phyloP scores from a whole-genome alignment of 495 filamentous ascomycete genomes.

The Talaromyces thailandensis region DNA sequence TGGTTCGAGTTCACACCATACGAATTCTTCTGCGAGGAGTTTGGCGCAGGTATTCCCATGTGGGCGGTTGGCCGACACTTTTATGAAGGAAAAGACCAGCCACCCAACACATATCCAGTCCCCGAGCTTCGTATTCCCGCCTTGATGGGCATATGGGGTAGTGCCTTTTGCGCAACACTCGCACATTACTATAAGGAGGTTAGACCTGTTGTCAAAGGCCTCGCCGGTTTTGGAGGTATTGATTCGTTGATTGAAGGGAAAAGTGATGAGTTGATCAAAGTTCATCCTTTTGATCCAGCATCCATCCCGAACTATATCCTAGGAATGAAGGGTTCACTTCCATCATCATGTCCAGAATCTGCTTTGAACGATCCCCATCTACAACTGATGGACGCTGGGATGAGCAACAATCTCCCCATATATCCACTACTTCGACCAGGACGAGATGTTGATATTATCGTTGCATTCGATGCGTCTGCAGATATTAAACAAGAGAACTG shows the following conservation, averaged over 20 bases:
- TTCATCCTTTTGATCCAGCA: conserved; percentile 89
- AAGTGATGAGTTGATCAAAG: conserved; percentile 71
- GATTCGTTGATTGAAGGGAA: conserved; percentile 79
- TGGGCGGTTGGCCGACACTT: conserved; percentile 88
- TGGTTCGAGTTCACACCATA: conserved; percentile 98
- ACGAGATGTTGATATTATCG: conserved; percentile 80
- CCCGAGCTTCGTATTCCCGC: conserved; percentile 76
- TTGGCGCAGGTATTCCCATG: conserved; percentile 81
- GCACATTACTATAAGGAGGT: conserved; percentile 95
- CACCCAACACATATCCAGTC: conserved; percentile 49
- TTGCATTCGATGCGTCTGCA: conserved; percentile 80
- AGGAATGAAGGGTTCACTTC: conserved; percentile 68
- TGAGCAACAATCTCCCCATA: conserved; percentile 94
- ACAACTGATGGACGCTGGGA: conserved; percentile 92
- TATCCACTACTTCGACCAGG: conserved; percentile 88
- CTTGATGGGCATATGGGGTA: conserved; percentile 88
- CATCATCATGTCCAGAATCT: conserved; percentile 62
- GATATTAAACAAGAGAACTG: conserved; percentile 85
- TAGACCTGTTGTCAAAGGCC: conserved; percentile 61
- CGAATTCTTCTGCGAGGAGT: conserved; percentile 93
- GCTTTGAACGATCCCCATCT: conserved; percentile 62
- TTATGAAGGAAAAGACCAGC: conserved; percentile 56
- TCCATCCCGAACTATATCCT: conserved; percentile 78
- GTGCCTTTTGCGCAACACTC: conserved; percentile 89
- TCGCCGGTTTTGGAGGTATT: conserved; percentile 67